Evolutionary conservation across 1,284 basidiomycete species (phyloP).

Genomic region (Malassezia cuniculi): DNA sequence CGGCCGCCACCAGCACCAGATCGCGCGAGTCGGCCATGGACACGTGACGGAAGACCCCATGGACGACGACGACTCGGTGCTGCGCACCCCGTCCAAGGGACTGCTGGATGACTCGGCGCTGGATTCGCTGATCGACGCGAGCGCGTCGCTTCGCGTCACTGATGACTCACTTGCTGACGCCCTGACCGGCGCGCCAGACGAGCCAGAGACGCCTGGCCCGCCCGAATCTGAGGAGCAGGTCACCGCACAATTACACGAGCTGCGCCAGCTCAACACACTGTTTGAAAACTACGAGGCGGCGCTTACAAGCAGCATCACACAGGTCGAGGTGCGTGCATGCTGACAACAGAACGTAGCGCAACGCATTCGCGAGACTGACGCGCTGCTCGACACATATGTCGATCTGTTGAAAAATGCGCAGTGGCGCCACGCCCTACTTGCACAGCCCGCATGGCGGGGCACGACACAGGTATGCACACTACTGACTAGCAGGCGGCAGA

Average conservation of each 20-base stretch:
- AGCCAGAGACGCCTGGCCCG: constrained; percentile 1
- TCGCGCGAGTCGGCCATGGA: constrained; percentile 11
- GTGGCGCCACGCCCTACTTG: constrained; percentile 26
- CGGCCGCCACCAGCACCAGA: constrained; percentile 15
- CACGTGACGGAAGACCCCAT: constrained; percentile 5
- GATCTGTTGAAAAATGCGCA: constrained; percentile 30
- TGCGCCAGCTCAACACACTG: constrained; percentile 32
- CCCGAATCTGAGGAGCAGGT: constrained; percentile 24
- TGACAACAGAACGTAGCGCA: constrained; percentile 20
- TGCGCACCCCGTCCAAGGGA: constrained; percentile 20
- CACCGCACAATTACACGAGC: constrained; percentile 26
- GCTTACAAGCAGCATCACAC: constrained; percentile 23
- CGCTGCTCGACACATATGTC: constrained; percentile 34
- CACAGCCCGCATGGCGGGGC: constrained; percentile 35
- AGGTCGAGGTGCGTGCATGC: constrained; percentile 30
- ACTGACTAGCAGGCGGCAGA: no score
- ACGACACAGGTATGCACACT: constrained; percentile 20
- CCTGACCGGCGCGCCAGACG: neutral
- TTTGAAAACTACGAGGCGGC: constrained; percentile 35
- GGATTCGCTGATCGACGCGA: constrained; percentile 15
- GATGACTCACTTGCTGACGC: neutral
- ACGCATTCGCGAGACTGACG: constrained; percentile 27
- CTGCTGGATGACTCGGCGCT: no score
- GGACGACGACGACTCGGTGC: constrained; percentile 21
- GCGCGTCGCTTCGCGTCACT: constrained; percentile 13